Conservation (phyloP, 1,284 basidiomycete species). For the Mycocalia duriaeana region DNA sequence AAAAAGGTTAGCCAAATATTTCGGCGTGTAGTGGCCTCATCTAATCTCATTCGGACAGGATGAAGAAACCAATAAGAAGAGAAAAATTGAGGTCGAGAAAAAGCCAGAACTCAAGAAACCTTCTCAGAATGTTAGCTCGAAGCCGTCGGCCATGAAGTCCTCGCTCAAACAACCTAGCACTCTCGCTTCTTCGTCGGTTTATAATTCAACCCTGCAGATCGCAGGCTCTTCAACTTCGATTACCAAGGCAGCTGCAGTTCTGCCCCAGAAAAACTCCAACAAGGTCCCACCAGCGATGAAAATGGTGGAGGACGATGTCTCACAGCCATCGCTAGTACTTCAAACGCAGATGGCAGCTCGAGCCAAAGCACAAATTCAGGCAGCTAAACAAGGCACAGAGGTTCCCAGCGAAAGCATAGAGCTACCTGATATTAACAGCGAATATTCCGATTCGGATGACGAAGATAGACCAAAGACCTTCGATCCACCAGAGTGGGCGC, state of each 20-base stretch:
- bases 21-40: too few relatives aligned
- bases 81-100: conserved; percentile 60
- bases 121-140: conserved; percentile 37
- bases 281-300: conserved; percentile 27
- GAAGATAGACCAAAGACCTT: conserved; percentile 70
- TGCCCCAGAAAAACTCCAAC: conserved; percentile 42
- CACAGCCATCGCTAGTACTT: conserved; percentile 56
- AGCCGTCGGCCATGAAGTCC: conserved; percentile 30
- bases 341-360: conserved; percentile 67
- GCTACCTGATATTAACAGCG: conserved; percentile 89
- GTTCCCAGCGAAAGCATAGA: conserved; percentile 79
- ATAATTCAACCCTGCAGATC: conserved; percentile 30
- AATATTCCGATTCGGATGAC: conserved; percentile 93
- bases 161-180: conserved; percentile 27
- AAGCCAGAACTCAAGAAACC: conserved; percentile 56
- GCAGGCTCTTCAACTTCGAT: conserved; percentile 17
- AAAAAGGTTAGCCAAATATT: too few relatives aligned
- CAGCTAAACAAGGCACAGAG: conserved; percentile 41
- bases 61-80: conserved; percentile 68
- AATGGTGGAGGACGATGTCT: conserved; percentile 40
- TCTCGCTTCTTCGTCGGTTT: conserved; percentile 29
- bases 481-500: conserved; percentile 82
- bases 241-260: conserved; percentile 18
- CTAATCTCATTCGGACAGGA: conserved; percentile 31
- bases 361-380: conserved; percentile 60